Conservation (phyloP, 495 filamentous ascomycete genomes). For the Rhypophila decipiens region DNA sequence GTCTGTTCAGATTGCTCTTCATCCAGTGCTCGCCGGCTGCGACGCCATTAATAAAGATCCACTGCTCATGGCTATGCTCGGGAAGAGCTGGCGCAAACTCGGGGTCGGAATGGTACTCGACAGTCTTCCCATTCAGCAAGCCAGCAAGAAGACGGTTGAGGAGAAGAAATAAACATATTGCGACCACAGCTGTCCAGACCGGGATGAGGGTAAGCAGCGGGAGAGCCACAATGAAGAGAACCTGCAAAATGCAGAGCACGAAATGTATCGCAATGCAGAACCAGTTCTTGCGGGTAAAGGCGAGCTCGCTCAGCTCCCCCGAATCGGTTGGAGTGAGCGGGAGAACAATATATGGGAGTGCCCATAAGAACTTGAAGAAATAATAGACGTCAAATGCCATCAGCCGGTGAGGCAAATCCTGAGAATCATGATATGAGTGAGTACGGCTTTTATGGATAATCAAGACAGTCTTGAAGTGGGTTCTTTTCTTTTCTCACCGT, state of each 20-base stretch:
- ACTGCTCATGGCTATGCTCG: conserved; percentile 54
- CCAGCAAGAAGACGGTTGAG: conserved; percentile 46
- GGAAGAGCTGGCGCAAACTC: conserved; percentile 35
- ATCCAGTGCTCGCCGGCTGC: conserved; percentile 54
- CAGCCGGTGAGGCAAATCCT: conserved; percentile 47
- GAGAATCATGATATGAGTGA: neutral
- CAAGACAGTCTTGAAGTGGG: neutral
- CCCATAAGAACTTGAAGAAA: conserved; percentile 43
- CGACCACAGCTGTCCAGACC: conserved; percentile 39
- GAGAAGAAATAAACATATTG: conserved; percentile 28
- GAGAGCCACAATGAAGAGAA: conserved; percentile 41
- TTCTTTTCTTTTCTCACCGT: conserved; percentile 36
- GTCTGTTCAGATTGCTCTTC: conserved; percentile 62
- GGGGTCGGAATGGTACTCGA: conserved; percentile 35
- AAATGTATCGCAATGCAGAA: conserved; percentile 45
- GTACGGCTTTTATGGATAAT: neutral
- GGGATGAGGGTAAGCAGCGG: conserved; percentile 45
- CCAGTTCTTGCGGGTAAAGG: conserved; percentile 42
- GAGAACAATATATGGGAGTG: conserved; percentile 46
- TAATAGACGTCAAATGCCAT: conserved; percentile 49
- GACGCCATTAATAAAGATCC: conserved; percentile 72
- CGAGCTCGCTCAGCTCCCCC: conserved; percentile 53
- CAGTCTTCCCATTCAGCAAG: conserved; percentile 42
- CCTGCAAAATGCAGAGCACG: conserved; percentile 45
- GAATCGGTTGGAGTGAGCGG: conserved; percentile 46